Conservation (phyloP, 257 asterid genomes). For the Asclepias syriaca region DNA sequence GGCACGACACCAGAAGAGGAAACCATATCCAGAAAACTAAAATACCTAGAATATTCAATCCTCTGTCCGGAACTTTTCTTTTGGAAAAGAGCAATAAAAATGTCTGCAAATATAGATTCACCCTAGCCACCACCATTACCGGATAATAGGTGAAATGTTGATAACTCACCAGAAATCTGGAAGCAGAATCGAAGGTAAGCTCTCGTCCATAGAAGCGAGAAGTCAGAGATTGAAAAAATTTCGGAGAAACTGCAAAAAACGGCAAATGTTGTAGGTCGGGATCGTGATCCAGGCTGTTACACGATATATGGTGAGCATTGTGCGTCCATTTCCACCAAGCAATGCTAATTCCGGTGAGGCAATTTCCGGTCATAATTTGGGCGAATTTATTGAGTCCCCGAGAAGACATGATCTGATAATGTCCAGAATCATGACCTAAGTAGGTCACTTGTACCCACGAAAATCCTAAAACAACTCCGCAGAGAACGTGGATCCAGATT, state of each 20-base stretch:
- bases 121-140: conserved; percentile 55
- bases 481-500: conserved; percentile 30
- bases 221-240: conserved; percentile 41
- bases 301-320: conserved; percentile 74
- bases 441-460: conserved; percentile 51
- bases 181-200: conserved; percentile 50
- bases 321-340: conserved; percentile 99
- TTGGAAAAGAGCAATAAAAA: conserved; percentile 54
- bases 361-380: conserved; percentile 70
- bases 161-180: conserved; percentile 60
- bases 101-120: conserved; percentile 74
- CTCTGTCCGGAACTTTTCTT: conserved; percentile 59
- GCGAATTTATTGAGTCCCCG: conserved; percentile 44
- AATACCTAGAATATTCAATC: conserved; percentile 57
- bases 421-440: conserved; percentile 93
- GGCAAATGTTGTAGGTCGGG: conserved; percentile 95
- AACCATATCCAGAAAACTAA: conserved; percentile 87
- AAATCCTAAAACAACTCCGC: conserved; percentile 34
- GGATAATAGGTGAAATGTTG: conserved; percentile 77
- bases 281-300: conserved; percentile 85
- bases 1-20: conserved; percentile 54
- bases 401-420: conserved; percentile 59
- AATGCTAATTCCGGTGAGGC: conserved; percentile 86
- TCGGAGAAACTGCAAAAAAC: conserved; percentile 59
- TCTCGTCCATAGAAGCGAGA: conserved; percentile 59